These are phyloP conservation scores for Aspergillus uvarum DNA, from an alignment of 2,329 filamentous ascomycete genomes.

Conservation along the genomic window DNA sequence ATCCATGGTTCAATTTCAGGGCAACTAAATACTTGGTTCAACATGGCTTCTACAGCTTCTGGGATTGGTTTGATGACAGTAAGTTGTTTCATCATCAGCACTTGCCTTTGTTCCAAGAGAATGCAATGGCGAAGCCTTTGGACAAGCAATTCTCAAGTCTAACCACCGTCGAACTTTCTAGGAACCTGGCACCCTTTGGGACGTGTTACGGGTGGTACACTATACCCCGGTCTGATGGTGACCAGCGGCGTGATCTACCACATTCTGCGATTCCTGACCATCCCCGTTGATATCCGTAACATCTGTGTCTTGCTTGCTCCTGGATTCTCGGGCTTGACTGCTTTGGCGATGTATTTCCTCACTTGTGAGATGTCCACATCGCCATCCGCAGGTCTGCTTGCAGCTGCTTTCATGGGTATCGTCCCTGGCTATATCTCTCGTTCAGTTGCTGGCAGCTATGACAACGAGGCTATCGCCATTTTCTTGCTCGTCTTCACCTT, in stretches of 20 bases:
- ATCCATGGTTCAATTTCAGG: slow-evolving; percentile 99
- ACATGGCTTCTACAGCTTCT: slow-evolving; percentile 97
- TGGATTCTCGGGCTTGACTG: slow-evolving; percentile 89
- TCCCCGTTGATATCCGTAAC: slow-evolving; percentile 97
- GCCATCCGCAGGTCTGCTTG: slow-evolving; percentile 88
- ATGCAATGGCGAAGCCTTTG: background rate
- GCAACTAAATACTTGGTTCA: slow-evolving; percentile 96
- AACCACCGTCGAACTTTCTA: background rate
- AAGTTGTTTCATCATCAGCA: slow-evolving; percentile 35
- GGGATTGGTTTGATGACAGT: slow-evolving; percentile 99
- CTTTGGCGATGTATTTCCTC: slow-evolving; percentile 87
- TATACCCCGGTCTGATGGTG: slow-evolving; percentile 98
- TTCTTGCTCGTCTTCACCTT: slow-evolving; percentile 98
- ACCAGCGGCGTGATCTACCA: slow-evolving; percentile 98
- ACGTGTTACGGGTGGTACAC: slow-evolving; percentile 96
- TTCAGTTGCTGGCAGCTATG: slow-evolving; percentile 96
- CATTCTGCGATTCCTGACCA: slow-evolving; percentile 77
- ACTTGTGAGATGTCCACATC: slow-evolving; percentile 98
- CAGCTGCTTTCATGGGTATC: slow-evolving; percentile 96
- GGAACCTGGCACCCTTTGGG: slow-evolving; percentile 98
- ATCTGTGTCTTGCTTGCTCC: slow-evolving; percentile 96
- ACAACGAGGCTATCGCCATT: slow-evolving; percentile 99
- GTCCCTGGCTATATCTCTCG: slow-evolving; percentile 95
- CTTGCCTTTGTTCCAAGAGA: background rate
- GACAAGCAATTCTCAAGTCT: background rate